phyloP scores from a whole-genome alignment of 306 rosid species.

The Myrica gale region DNA sequence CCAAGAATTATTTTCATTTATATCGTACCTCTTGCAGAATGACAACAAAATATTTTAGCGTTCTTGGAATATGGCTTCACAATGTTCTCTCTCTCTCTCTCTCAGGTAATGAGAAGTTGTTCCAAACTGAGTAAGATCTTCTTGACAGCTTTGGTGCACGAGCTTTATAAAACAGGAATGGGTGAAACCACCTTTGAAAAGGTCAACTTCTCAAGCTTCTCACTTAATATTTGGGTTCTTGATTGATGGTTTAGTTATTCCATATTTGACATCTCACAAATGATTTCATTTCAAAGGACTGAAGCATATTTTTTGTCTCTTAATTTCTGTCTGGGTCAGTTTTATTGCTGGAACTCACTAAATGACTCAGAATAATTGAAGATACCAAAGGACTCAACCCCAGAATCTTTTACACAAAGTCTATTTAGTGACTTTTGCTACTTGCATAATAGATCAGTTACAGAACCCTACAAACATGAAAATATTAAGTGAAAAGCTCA shows the following conservation, averaged over 20 bases:
- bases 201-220: slow-evolving; percentile 50
- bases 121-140: slow-evolving; percentile 71
- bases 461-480: neutral
- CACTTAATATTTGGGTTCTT: slow-evolving; percentile 8
- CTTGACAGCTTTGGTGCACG: slow-evolving; percentile 89
- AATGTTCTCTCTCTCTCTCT: neutral
- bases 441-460: neutral
- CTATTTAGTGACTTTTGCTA: neutral
- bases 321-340: neutral
- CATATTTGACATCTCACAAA: neutral
- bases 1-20: slow-evolving; percentile 13
- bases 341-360: neutral
- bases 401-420: neutral
- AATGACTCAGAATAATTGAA: neutral
- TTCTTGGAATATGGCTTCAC: slow-evolving; percentile 13
- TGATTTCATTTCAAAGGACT: neutral
- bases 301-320: neutral
- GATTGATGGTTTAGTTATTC: slow-evolving; percentile 4
- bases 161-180: slow-evolving; percentile 90
- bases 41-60: slow-evolving; percentile 8
- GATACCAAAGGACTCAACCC: neutral
- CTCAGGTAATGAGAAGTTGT: slow-evolving; percentile 82
- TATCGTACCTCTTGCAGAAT: slow-evolving; percentile 17
- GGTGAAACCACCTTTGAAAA: slow-evolving; percentile 90
- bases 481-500: neutral